phyloP scores from a whole-genome alignment of 306 rosid species.

The Adenanthera pavonina region DNA sequence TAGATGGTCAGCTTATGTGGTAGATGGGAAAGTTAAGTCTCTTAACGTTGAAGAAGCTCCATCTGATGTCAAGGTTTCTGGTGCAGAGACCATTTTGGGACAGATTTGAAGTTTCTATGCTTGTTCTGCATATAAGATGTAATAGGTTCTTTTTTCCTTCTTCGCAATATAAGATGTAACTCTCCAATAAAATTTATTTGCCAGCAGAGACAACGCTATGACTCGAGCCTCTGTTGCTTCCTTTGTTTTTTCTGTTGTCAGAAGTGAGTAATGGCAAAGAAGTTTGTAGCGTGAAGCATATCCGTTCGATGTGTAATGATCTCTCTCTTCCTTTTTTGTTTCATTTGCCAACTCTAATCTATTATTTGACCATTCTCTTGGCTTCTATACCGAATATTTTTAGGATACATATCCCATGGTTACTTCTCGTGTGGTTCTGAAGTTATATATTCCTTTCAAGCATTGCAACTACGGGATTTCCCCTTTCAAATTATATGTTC shows the following conservation, averaged over 20 bases:
- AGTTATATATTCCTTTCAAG: not conserved
- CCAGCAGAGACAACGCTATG: constrained; percentile 8
- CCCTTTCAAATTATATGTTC: not conserved
- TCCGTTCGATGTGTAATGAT: not conserved
- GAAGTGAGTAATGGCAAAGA: not conserved
- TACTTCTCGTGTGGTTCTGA: not conserved
- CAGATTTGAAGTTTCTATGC: constrained; percentile 60
- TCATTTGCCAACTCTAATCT: not conserved
- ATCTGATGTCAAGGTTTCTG: constrained; percentile 93
- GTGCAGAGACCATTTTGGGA: constrained; percentile 80
- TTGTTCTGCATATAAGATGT: constrained; percentile 11
- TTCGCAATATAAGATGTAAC: not conserved
- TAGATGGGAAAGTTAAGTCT: constrained; percentile 76
- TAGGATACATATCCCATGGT: not conserved
- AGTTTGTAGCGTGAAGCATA: not conserved
- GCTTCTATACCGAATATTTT: not conserved
- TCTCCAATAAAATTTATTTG: constrained; percentile 31
- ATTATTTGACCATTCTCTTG: not conserved
- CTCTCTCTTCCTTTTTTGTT: not conserved
- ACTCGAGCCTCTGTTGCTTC: constrained; percentile 22
- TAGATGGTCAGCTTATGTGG: constrained; percentile 97
- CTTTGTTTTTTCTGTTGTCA: not conserved
- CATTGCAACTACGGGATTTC: not conserved
- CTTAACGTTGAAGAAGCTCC: constrained; percentile 93
- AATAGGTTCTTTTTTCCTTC: not conserved